Evolutionary conservation across 805 yeast genomes (phyloP).

Genomic region (Schizosaccharomyces osmophilus): DNA sequence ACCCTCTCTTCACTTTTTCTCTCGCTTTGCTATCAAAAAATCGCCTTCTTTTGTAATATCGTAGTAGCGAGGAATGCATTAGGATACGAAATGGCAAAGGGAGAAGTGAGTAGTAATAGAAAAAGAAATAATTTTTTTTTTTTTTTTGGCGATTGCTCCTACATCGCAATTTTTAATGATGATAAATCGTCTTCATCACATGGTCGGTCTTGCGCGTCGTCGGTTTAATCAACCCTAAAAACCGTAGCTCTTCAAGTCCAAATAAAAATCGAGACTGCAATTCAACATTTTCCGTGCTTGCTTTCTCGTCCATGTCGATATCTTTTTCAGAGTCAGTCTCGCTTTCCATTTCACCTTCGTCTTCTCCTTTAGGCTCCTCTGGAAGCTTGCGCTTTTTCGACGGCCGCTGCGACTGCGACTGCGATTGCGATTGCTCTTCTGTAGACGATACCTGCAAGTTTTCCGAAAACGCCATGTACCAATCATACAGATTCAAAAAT

Average conservation of each 20-base stretch:
- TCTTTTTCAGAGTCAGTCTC: not conserved
- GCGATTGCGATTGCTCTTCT: not conserved
- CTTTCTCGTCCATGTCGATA: not conserved
- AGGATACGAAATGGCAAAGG: no score
- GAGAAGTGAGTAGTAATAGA: no score
- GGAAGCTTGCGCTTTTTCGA: no score
- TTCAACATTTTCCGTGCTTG: not conserved
- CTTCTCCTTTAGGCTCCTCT: not conserved
- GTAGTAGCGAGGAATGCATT: no score
- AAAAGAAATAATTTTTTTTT: no score
- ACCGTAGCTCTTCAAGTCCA: constrained; percentile 6
- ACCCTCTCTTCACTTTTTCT: no score
- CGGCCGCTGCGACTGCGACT: not conserved
- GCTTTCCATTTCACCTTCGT: not conserved
- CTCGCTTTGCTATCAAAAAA: no score
- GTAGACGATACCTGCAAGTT: not conserved
- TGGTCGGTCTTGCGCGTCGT: constrained; percentile 1
- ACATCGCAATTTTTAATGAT: not conserved
- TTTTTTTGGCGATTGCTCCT: no score
- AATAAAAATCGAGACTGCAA: constrained; percentile 6
- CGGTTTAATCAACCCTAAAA: constrained; percentile 6
- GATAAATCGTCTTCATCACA: not conserved
- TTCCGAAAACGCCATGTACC: constrained; percentile 6
- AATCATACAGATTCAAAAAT: constrained; percentile 7
- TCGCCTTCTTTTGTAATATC: no score